Base-by-base conservation (phyloP, 2,329 filamentous ascomycete species). In the Teratosphaeria pseudoeucalypti region DNA sequence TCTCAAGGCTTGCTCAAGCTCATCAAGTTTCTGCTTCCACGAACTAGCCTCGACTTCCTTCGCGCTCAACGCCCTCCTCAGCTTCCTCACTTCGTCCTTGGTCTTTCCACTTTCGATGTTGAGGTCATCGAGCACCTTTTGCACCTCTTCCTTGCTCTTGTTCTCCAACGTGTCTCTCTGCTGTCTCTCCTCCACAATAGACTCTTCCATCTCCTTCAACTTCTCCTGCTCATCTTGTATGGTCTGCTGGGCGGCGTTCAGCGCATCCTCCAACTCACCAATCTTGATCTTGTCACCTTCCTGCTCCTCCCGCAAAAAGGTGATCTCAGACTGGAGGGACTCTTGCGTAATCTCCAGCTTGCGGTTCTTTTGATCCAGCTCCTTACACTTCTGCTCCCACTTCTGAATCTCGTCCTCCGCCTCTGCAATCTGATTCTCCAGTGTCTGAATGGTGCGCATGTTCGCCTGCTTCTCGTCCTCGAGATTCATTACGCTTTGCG, bases 261-360 rank as follows among this genome's bases (percentile, higher is more conserved):
- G 77, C 14, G 87, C 85, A 9, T 90, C 89, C 70, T 97, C 92
- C 7, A 97, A 80, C 69, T 97, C 91, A 43, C 92, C 90, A 68
- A 99, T 97, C 75, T 91, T 92, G 72, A 99, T 95, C 81, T 99
- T 99, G 78, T 99, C 94, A 19, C 84, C 85, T 74, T 99, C 94
- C 74, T 99, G 94, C 77, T 99, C 94, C 71, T 99, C 94, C 1
- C 94, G 86, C 56, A 99, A 75, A 81, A 99, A 99, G 1, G 89
- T 86, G 74, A 97, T 95, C 73, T 99, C 94, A 61, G 87, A 87
- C 68, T 96, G 92, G 59, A 88, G 87, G 5, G 90, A 95, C 74
- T 99, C 94, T 64, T 92, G 87, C 70, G 97, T 92, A 34, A 99
- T 90, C 3, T 88, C 87, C 2, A 97, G 81, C 57, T 92, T 85